Evolutionary conservation across 768 basidiomycete species (phyloP).

Genomic region (Suillus subaureus): DNA sequence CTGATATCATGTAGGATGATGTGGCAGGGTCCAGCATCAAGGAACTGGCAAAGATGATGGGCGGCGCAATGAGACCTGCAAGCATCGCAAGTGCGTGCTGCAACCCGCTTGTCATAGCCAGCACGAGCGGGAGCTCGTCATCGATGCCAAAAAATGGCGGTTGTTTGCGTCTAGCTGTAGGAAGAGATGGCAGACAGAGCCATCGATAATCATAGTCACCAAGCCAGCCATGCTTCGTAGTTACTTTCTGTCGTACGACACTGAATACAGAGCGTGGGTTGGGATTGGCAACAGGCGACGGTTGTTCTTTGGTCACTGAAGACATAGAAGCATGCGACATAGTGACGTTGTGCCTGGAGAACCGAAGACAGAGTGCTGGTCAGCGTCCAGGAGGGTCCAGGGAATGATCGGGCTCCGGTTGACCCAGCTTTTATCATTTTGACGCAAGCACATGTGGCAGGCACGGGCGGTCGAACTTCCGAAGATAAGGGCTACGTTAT

Average conservation of each 20-base stretch:
- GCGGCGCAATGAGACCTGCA: slow-evolving; percentile 80
- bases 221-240: slow-evolving; percentile 71
- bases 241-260: slow-evolving; percentile 38
- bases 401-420: background rate
- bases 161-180: slow-evolving; percentile 37
- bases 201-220: slow-evolving; percentile 81
- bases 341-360: background rate
- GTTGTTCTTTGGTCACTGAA: slow-evolving; percentile 21
- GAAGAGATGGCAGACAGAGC: slow-evolving; percentile 71
- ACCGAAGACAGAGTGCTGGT: background rate
- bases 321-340: slow-evolving; percentile 14
- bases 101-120: slow-evolving; percentile 73
- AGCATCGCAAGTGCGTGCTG: slow-evolving; percentile 84
- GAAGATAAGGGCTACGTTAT: background rate
- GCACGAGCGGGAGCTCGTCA: slow-evolving; percentile 68
- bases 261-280: slow-evolving; percentile 8
- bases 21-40: slow-evolving; percentile 59
- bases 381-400: background rate
- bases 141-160: slow-evolving; percentile 81
- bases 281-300: slow-evolving; percentile 16
- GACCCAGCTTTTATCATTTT: background rate
- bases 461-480: background rate
- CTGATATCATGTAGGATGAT: slow-evolving; percentile 79
- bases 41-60: slow-evolving; percentile 74
- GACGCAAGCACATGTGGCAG: background rate